Evolutionary conservation across 1,284 basidiomycete genomes (phyloP), one percentile per base, ranked within the genome.

Genomic region (Naganishia sp.): DNA sequence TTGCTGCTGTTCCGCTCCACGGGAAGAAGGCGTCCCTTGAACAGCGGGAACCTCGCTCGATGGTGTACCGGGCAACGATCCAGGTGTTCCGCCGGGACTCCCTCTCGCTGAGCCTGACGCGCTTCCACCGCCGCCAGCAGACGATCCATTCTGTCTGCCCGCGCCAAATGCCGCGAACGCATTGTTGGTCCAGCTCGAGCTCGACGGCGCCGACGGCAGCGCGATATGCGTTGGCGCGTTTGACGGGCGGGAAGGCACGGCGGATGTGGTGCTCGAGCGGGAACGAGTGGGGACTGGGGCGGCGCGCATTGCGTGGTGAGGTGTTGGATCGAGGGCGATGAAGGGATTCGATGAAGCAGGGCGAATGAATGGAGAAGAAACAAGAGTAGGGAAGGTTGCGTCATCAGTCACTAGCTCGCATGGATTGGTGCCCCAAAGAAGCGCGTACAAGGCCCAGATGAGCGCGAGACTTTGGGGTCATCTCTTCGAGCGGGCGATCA

Each of bases 131-230:
- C 58, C 52, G 17, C 49, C 49, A 2, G 49, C 23, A 11, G 47
- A 54, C 52, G 52, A 39, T n/a, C 52, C n/a, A 21, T 39, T 35
- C 35, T 39, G 35, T 39, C 35, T 4, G 4, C 35, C 35, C 10
- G 52, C 17, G 28, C 52, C 58, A 41, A 61, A 61, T 6, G 58
- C 58, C 7, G 58, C 58, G 45, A 61, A 61, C n/a, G 58, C 58
- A 47, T 50, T 61, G 58, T 51, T 61, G 47, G 58, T 61, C 58
- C 58, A 61, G 41, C 58, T 61, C 45, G 58, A 51, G 47, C 47
- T 50, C 6, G 35, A 35, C 23, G 58, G 58, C 28, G 58, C 47
- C 10, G 58, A 32, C 13, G 58, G 58, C 18, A 61, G 32, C 7
- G 47, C 58, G 39, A 61, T 61, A 35, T 61, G 58, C 1, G 58